phyloP scores from a whole-genome alignment of 2,329 filamentous ascomycete genomes.

The Neocucurbitaria cava region DNA sequence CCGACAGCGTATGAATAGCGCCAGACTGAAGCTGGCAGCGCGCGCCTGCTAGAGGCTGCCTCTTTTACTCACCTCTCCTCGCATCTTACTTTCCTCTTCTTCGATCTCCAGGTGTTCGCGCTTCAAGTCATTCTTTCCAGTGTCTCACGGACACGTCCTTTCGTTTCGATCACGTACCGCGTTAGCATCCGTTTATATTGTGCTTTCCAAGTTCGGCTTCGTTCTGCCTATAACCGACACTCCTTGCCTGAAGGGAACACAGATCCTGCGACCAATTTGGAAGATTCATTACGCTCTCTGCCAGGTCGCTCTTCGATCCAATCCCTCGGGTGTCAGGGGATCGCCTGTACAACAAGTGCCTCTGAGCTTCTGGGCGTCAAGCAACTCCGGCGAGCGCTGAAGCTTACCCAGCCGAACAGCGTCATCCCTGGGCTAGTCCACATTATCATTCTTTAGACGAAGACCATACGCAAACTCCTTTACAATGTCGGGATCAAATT shows the following conservation, averaged over 20 bases:
- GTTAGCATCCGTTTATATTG: constrained; percentile 5
- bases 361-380: background rate
- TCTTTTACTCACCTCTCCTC: constrained; percentile 38
- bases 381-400: background rate
- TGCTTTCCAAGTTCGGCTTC: constrained; percentile 17
- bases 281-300: constrained; percentile 3
- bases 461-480: background rate
- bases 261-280: constrained; percentile 7
- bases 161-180: constrained; percentile 29
- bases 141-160: constrained; percentile 44
- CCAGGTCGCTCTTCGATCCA: background rate
- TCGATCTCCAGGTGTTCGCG: constrained; percentile 26
- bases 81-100: constrained; percentile 18
- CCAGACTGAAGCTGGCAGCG: constrained; percentile 29
- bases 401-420: background rate
- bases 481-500: constrained; percentile 33
- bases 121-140: constrained; percentile 30
- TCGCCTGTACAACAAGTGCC: background rate
- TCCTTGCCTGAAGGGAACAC: constrained; percentile 2
- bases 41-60: constrained; percentile 22
- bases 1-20: constrained; percentile 32
- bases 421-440: background rate
- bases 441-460: background rate
- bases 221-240: constrained; percentile 24
- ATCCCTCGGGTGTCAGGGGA: background rate